A percentile compares a stretch with the other conserved stretches of the same genome.
Evolutionary conservation across 2,329 filamentous ascomycete genomes (phyloP).

Genomic region (Epichloe gansuensis): DNA sequence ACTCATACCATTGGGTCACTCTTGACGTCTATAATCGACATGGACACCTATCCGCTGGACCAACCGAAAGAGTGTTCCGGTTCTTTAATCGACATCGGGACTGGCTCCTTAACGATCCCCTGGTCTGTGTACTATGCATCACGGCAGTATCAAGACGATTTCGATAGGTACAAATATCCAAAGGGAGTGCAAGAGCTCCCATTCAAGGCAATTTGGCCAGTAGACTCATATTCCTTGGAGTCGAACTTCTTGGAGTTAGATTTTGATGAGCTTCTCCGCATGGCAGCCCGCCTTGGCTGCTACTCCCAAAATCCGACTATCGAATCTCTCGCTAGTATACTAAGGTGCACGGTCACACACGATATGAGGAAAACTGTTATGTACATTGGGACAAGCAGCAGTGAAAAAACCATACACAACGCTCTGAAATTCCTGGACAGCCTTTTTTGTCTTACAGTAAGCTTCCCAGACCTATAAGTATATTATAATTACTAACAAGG

Average conservation of each 20-base stretch:
- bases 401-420: conserved; percentile 5
- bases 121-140: background rate
- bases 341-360: conserved; percentile 9
- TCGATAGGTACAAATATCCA: background rate
- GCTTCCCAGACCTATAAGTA: background rate
- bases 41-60: background rate
- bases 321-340: background rate
- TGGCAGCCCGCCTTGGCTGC: background rate
- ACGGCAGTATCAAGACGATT: background rate
- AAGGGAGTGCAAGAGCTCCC: background rate
- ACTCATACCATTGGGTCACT: conserved; percentile 9
- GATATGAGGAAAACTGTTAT: conserved; percentile 16
- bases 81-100: background rate
- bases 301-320: background rate
- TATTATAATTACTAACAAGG: background rate
- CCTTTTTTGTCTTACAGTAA: conserved; percentile 8
- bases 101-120: background rate
- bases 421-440: conserved; percentile 9
- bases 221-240: background rate
- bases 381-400: conserved; percentile 15
- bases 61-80: background rate
- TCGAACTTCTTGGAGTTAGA: background rate
- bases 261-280: background rate
- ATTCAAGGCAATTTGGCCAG: conserved; percentile 1
- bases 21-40: conserved; percentile 10